Evolutionary conservation across 2,329 filamentous ascomycete species (phyloP).

Genomic region (Neoascochyta sp.): DNA sequence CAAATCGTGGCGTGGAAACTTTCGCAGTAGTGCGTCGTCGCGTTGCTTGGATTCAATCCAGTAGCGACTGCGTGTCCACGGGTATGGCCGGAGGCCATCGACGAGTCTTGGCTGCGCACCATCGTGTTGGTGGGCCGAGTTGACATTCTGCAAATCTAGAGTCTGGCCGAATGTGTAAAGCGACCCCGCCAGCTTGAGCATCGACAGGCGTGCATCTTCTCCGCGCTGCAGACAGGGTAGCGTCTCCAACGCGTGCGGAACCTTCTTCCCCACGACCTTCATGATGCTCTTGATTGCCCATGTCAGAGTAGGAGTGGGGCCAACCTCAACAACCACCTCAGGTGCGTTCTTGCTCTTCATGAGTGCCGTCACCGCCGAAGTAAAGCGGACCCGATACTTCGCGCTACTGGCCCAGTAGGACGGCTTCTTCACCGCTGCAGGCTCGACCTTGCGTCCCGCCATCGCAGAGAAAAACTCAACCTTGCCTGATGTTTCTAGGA

Average conservation of each 20-base stretch:
- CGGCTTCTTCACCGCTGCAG: not conserved
- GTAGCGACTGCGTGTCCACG: constrained; percentile 1
- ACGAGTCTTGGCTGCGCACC: not conserved
- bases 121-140: not conserved
- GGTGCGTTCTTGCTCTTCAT: not conserved
- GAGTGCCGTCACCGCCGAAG: not conserved
- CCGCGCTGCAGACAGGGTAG: not conserved
- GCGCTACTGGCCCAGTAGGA: constrained; percentile 1
- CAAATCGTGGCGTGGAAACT: not conserved
- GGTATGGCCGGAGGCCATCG: not conserved
- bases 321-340: not conserved
- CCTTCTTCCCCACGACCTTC: not conserved
- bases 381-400: not conserved
- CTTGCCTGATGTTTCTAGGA: not conserved
- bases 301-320: not conserved
- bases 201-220: not conserved
- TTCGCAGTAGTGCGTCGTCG: not conserved
- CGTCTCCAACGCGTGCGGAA: not conserved
- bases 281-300: not conserved
- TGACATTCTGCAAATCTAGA: not conserved
- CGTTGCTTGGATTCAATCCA: not conserved
- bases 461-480: not conserved
- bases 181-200: not conserved
- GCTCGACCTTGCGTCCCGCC: not conserved
- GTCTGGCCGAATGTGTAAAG: not conserved